phyloP scores from a whole-genome alignment of 331 rosid species.

The Dryas integrifolia region DNA sequence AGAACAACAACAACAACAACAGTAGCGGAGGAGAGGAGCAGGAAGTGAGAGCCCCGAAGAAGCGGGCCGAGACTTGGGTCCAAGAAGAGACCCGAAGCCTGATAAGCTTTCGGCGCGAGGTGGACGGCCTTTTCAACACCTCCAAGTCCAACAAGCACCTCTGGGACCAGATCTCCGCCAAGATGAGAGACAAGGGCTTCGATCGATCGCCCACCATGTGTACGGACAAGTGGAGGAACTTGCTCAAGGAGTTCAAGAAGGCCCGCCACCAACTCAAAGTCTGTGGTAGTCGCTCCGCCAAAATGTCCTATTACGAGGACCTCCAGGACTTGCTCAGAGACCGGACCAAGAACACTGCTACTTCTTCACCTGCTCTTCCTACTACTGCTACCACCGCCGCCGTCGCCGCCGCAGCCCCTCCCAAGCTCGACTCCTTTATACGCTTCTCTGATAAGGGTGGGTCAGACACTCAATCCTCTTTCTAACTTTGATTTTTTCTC shows the following conservation, averaged over 20 bases:
- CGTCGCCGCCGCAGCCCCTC: neutral
- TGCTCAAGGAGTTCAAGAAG: conserved; percentile 91
- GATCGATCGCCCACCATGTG: conserved; percentile 97
- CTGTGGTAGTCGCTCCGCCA: neutral
- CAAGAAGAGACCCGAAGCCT: conserved; percentile 81
- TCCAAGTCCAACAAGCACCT: conserved; percentile 89
- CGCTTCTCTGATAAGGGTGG: conserved; percentile 18
- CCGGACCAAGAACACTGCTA: neutral
- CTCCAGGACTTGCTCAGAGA: conserved; percentile 12
- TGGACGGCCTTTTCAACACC: conserved; percentile 79
- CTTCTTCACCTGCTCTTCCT: too few species aligned
- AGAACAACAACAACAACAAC: neutral
- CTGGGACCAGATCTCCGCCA: conserved; percentile 87
- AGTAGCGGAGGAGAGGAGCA: conserved; percentile 42
- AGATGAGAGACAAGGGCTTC: conserved; percentile 87
- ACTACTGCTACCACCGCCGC: neutral
- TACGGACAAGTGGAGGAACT: conserved; percentile 94
- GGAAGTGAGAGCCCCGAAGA: conserved; percentile 82
- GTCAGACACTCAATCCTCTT: neutral
- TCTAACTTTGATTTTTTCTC: neutral
- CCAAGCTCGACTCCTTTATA: conserved; percentile 12
- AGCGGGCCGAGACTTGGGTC: conserved; percentile 89
- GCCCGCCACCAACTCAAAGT: conserved; percentile 34
- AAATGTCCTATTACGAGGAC: conserved; percentile 17
- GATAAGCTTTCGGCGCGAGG: conserved; percentile 65